Conservation (phyloP, 1,284 basidiomycete species). For the Malassezia cuniculi region DNA sequence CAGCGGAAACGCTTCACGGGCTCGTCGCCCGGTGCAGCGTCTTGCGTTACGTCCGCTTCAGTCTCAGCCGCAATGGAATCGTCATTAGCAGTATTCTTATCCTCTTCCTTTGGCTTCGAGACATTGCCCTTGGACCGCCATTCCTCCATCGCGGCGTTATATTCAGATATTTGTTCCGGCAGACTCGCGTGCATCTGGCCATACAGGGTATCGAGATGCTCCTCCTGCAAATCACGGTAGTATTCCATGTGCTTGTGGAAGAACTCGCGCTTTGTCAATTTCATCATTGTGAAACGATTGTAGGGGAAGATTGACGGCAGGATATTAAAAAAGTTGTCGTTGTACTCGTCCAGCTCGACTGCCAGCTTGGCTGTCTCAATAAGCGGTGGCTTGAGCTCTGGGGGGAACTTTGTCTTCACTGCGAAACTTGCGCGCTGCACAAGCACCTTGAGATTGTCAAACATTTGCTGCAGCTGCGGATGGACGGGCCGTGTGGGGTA, state of each 20-base stretch:
- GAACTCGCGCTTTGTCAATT: constrained; percentile 40
- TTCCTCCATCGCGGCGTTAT: constrained; percentile 22
- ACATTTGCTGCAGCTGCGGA: constrained; percentile 55
- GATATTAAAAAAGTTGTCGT: constrained; percentile 76
- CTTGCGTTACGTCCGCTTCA: constrained; percentile 1
- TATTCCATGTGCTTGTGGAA: constrained; percentile 33
- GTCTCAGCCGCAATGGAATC: constrained; percentile 1
- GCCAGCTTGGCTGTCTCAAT: constrained; percentile 63
- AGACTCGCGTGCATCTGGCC: constrained; percentile 23
- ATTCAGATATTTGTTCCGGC: constrained; percentile 26
- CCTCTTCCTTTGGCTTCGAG: too few relatives aligned
- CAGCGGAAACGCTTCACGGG: constrained; percentile 35
- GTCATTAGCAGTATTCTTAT: constrained; percentile 1
- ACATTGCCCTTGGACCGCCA: too few relatives aligned
- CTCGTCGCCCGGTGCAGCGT: constrained; percentile 7
- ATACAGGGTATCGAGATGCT: constrained; percentile 26
- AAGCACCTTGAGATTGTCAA: constrained; percentile 55
- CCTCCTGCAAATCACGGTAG: constrained; percentile 31
- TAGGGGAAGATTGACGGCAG: constrained; percentile 81
- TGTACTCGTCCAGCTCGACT: constrained; percentile 69
- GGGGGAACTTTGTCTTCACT: constrained; percentile 73
- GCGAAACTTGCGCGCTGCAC: constrained; percentile 47
- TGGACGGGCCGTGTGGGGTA: constrained; percentile 48
- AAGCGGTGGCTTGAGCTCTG: constrained; percentile 61
- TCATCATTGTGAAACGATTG: constrained; percentile 59